Percentiles rank a stretch among this genome's conserved stretches.
Evolutionary conservation across 305 asterid genomes (phyloP).

Genomic region (Solanum hybrid): DNA sequence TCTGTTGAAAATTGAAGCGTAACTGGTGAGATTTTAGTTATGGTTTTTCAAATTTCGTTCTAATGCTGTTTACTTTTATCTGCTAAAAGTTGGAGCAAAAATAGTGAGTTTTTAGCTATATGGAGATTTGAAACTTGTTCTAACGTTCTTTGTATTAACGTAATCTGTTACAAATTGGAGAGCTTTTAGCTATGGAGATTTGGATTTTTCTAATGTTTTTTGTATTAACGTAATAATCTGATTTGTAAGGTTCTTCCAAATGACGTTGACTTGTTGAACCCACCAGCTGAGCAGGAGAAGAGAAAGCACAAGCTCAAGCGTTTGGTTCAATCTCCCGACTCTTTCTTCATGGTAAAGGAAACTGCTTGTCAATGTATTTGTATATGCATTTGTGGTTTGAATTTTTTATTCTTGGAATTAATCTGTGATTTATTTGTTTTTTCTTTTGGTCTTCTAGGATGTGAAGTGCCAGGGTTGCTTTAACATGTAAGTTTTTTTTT

Average conservation of each 20-base stretch:
- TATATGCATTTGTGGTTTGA: background rate
- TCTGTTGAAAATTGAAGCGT: background rate
- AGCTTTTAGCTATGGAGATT: background rate
- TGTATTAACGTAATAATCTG: background rate
- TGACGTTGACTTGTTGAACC: conserved; percentile 18
- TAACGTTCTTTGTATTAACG: background rate
- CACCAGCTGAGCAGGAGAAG: conserved; percentile 20
- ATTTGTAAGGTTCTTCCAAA: conserved; percentile 14
- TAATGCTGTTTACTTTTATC: background rate
- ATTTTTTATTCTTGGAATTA: background rate
- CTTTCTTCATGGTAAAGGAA: conserved; percentile 13
- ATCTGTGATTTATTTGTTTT: background rate
- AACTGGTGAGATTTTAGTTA: background rate
- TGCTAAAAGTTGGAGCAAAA: background rate
- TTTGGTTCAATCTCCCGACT: conserved; percentile 15
- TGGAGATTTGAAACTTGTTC: background rate
- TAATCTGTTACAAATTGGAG: background rate
- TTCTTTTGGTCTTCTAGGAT: conserved; percentile 14
- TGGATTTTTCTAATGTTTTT: background rate
- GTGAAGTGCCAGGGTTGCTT: conserved; percentile 45
- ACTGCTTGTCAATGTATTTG: background rate
- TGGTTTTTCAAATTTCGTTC: background rate
- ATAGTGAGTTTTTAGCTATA: background rate
- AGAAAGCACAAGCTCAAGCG: conserved; percentile 24
- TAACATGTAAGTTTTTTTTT: conserved; percentile 21